These are phyloP conservation scores for Delphinella strobiligena DNA, from an alignment of 2,329 filamentous ascomycete species.

Conservation along the genomic window DNA sequence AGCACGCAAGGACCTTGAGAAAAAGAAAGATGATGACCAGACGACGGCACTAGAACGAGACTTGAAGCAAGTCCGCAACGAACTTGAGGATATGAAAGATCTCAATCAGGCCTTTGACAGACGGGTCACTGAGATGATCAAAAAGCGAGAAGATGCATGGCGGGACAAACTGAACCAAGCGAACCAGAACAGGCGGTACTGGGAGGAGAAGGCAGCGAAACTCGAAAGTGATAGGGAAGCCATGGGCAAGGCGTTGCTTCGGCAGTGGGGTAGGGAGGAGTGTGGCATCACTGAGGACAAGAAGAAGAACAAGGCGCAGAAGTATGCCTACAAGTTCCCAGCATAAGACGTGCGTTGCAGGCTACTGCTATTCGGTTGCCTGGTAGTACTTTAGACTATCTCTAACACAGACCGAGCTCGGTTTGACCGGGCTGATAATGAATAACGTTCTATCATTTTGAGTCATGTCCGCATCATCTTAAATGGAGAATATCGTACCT, in stretches of 20 bases:
- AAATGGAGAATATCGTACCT: too few species aligned
- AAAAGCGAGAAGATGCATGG: slow-evolving; percentile 3
- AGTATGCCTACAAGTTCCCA: slow-evolving; percentile 21
- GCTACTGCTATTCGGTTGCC: too few species aligned
- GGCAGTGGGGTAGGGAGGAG: slow-evolving; percentile 63
- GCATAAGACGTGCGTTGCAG: not conserved
- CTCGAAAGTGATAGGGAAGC: slow-evolving; percentile 18
- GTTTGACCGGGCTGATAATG: too few species aligned
- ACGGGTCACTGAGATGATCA: not conserved
- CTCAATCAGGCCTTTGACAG: slow-evolving; percentile 8
- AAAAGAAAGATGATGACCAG: not conserved
- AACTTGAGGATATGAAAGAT: slow-evolving; percentile 12
- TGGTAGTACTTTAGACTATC: too few species aligned
- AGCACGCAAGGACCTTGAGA: not conserved
- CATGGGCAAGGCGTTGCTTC: slow-evolving; percentile 47
- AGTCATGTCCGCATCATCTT: too few species aligned
- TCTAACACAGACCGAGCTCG: too few species aligned
- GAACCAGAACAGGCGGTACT: not conserved
- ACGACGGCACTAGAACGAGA: not conserved
- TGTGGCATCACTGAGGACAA: slow-evolving; percentile 12
- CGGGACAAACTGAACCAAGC: not conserved
- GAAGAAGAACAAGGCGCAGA: slow-evolving; percentile 16
- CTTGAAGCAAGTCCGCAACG: slow-evolving; percentile 5
- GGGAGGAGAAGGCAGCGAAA: slow-evolving; percentile 6
- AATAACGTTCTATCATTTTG: too few species aligned